A percentile compares a stretch with the other conserved stretches of the same genome.
These are phyloP conservation scores for Neophaeococcomyces mojaviensis DNA, from an alignment of 2,329 filamentous ascomycete genomes.

Conservation along the genomic window DNA sequence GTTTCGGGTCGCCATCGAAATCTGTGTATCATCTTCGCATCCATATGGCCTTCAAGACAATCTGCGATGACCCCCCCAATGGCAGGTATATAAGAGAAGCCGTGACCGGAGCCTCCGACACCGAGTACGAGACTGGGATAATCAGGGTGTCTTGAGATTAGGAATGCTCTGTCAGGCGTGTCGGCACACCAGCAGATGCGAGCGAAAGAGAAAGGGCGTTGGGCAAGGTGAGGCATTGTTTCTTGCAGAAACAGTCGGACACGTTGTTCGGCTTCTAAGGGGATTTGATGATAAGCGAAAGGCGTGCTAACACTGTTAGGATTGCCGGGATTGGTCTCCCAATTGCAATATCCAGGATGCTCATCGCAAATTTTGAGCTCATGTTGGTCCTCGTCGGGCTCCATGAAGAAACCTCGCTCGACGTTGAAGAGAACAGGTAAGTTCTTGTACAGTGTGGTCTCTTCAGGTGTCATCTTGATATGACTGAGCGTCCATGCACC, in stretches of 20 bases:
- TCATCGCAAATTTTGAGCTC: constrained; percentile 41
- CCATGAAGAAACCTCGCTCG: constrained; percentile 45
- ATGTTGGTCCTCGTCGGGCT: constrained; percentile 35
- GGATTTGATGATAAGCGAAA: constrained; percentile 38
- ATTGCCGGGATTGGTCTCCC: constrained; percentile 24
- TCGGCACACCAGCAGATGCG: constrained; percentile 53
- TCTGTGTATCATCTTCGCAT: constrained; percentile 34
- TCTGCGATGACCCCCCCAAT: constrained; percentile 46
- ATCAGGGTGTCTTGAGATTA: constrained; percentile 45
- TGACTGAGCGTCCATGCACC: constrained; percentile 43
- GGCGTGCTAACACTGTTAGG: constrained; percentile 32
- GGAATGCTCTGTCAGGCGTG: constrained; percentile 46
- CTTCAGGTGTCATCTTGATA: constrained; percentile 36
- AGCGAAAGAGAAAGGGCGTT: constrained; percentile 43
- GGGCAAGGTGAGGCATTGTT: constrained; percentile 47
- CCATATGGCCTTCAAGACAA: constrained; percentile 39
- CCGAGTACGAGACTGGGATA: constrained; percentile 39
- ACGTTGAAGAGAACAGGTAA: constrained; percentile 41
- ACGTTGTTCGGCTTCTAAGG: constrained; percentile 40
- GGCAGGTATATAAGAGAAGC: constrained; percentile 46
- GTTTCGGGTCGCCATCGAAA: constrained; percentile 48
- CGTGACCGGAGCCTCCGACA: constrained; percentile 46
- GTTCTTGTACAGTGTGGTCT: constrained; percentile 36
- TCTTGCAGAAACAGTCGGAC: constrained; percentile 44
- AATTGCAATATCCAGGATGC: constrained; percentile 51